A percentile compares a stretch with the other conserved stretches of the same genome.
Evolutionary conservation across 345 rosid genomes (phyloP).

Genomic region (Nephelium lappaceum): DNA sequence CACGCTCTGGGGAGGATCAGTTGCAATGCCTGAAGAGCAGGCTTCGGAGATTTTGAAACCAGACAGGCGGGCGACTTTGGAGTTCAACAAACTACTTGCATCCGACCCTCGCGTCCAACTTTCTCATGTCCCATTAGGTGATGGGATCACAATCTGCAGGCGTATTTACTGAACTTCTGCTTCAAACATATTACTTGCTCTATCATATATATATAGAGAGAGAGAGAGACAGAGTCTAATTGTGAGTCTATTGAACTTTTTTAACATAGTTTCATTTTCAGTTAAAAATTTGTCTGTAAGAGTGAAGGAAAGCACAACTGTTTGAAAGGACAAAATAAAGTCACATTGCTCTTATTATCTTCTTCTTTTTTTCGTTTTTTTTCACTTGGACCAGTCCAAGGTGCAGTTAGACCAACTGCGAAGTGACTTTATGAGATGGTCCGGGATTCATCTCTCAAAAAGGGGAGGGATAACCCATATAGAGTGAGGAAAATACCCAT

Average conservation of each 20-base stretch:
- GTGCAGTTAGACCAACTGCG: too few relatives aligned
- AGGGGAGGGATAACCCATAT: too few relatives aligned
- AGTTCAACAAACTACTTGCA: constrained; percentile 47
- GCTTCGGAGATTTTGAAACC: constrained; percentile 18
- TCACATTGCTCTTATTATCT: too few relatives aligned
- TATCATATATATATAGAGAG: background rate
- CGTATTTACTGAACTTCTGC: constrained; percentile 25
- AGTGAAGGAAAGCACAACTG: background rate
- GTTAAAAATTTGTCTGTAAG: too few relatives aligned
- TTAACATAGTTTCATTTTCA: too few relatives aligned
- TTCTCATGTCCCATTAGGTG: constrained; percentile 54
- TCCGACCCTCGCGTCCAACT: constrained; percentile 52
- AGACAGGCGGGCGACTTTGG: constrained; percentile 23
- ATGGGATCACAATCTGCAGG: constrained; percentile 61
- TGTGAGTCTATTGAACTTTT: too few relatives aligned
- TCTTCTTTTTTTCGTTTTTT: too few relatives aligned
- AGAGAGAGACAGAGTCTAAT: too few relatives aligned
- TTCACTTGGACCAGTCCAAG: too few relatives aligned
- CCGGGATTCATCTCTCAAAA: too few relatives aligned
- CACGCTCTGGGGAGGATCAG: constrained; percentile 58
- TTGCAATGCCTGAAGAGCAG: constrained; percentile 36
- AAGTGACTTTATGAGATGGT: too few relatives aligned
- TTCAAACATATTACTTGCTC: background rate
- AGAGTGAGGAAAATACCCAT: too few relatives aligned
- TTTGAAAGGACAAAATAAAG: background rate